phyloP scores from a whole-genome alignment of 2,329 filamentous ascomycete genomes.

The Mollisia scopiformis region DNA sequence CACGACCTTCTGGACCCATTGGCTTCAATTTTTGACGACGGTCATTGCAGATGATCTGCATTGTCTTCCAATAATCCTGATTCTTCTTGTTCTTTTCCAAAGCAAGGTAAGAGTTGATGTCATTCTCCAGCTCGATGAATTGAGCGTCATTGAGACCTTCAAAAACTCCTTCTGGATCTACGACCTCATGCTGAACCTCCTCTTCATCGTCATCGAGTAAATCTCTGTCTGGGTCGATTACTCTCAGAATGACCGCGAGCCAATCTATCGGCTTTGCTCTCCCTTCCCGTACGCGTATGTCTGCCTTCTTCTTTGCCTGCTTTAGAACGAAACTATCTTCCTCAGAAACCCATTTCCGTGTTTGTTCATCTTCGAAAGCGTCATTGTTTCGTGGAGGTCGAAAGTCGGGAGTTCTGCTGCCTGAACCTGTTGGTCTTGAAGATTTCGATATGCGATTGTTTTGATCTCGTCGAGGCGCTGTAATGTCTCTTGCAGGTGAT shows the following conservation, averaged over 20 bases:
- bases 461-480: conserved; percentile 57
- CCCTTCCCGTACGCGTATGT: conserved; percentile 89
- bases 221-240: conserved; percentile 83
- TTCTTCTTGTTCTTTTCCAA: conserved; percentile 81
- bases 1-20: conserved; percentile 64
- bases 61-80: conserved; percentile 88
- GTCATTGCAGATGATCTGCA: conserved; percentile 83
- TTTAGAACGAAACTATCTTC: conserved; percentile 96
- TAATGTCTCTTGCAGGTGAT: conserved; percentile 52
- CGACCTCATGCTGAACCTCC: conserved; percentile 73
- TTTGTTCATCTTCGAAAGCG: conserved; percentile 68
- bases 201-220: conserved; percentile 80
- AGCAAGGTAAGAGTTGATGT: conserved; percentile 78
- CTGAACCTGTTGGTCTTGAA: conserved; percentile 31
- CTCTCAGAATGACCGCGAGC: conserved; percentile 86
- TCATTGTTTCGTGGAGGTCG: conserved; percentile 33
- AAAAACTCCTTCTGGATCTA: conserved; percentile 81
- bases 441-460: conserved; percentile 61
- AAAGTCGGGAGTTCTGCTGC: conserved; percentile 29
- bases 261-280: conserved; percentile 92
- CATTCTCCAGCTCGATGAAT: conserved; percentile 76
- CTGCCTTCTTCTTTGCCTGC: conserved; percentile 97
- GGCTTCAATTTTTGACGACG: conserved; percentile 67
- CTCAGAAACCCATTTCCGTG: conserved; percentile 83
- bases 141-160: conserved; percentile 69